Percentiles rank a stretch among this genome's conserved stretches.
phyloP scores from a whole-genome alignment of 306 rosid genomes.

The Prunus campanulata region DNA sequence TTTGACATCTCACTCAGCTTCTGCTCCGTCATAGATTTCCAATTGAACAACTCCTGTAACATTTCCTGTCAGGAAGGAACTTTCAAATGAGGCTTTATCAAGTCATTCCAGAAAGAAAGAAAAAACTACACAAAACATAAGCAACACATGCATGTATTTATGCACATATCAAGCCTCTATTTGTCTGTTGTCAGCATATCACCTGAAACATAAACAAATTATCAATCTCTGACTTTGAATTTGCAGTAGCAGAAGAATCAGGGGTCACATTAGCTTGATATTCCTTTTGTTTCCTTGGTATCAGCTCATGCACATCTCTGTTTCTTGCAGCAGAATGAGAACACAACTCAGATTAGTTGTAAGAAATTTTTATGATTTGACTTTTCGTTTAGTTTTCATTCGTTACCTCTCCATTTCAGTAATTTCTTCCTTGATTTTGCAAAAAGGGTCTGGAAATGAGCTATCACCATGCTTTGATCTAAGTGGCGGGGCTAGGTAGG shows the following conservation, averaged over 20 bases:
- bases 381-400: background rate
- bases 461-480: constrained; percentile 23
- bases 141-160: no score
- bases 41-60: constrained; percentile 65
- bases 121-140: background rate
- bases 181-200: constrained; percentile 12
- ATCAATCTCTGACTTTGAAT: constrained; percentile 58
- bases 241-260: constrained; percentile 67
- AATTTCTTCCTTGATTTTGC: constrained; percentile 35
- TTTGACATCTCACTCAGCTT: constrained; percentile 62
- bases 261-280: constrained; percentile 68
- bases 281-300: constrained; percentile 38
- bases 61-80: constrained; percentile 50
- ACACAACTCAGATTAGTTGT: constrained; percentile 5
- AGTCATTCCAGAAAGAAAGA: background rate
- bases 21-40: constrained; percentile 79
- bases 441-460: constrained; percentile 19
- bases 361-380: background rate
- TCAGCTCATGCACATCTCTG: constrained; percentile 45
- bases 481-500: constrained; percentile 33
- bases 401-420: constrained; percentile 51
- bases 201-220: constrained; percentile 66
- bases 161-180: background rate
- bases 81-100: constrained; percentile 7
- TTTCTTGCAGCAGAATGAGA: constrained; percentile 25